Conservation (phyloP, 2,329 filamentous ascomycete species). For the Davidsoniella virescens region DNA sequence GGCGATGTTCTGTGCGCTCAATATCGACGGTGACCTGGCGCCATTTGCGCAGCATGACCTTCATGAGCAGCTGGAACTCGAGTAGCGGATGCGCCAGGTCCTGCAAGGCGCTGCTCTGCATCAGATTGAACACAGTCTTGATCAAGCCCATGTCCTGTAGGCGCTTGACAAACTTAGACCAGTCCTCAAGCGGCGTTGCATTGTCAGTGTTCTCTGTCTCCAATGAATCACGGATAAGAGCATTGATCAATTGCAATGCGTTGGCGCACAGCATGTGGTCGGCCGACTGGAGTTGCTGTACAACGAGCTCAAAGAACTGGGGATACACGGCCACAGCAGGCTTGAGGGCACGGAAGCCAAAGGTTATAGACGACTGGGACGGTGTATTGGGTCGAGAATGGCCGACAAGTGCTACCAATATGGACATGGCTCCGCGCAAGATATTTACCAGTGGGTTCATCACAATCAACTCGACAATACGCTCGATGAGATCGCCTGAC, state of each 20-base stretch:
- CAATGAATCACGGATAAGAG: conserved; percentile 70
- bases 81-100: conserved; percentile 79
- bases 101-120: conserved; percentile 85
- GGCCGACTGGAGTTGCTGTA: conserved; percentile 78
- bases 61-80: conserved; percentile 86
- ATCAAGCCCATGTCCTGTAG: conserved; percentile 88
- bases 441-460: conserved; percentile 95
- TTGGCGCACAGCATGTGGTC: conserved; percentile 94
- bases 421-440: conserved; percentile 88
- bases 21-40: conserved; percentile 68
- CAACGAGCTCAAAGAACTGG: conserved; percentile 86
- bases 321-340: conserved; percentile 83
- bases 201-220: conserved; percentile 20
- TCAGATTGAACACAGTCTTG: conserved; percentile 76
- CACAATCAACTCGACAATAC: conserved; percentile 82
- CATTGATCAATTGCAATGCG: conserved; percentile 87
- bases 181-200: conserved; percentile 45
- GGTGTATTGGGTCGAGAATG: conserved; percentile 55
- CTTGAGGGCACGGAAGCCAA: conserved; percentile 82
- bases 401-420: conserved; percentile 82
- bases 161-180: conserved; percentile 88
- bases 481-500: conserved; percentile 50
- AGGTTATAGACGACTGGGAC: conserved; percentile 30
- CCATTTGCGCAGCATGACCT: conserved; percentile 78
- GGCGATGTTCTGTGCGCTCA: conserved; percentile 73